A percentile compares a stretch with the other conserved stretches of the same genome.
Conservation (phyloP, 129 eudicot species). For the Gnaphalium uliginosum region DNA sequence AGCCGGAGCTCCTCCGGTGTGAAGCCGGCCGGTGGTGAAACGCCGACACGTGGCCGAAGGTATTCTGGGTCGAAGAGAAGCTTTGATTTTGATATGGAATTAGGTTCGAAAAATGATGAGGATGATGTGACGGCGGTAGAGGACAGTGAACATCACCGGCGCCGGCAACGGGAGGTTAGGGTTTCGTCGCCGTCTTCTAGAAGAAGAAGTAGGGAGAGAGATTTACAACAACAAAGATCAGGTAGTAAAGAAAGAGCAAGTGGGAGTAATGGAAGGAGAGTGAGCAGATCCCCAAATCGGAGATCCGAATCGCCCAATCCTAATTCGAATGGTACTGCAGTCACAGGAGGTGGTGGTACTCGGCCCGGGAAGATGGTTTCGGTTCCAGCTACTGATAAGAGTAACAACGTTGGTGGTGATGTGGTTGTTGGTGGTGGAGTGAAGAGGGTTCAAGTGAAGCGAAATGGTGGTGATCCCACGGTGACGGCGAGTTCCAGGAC, state of each 20-base stretch:
- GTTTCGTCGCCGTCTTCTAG: constrained; percentile 48
- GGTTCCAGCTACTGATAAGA: constrained; percentile 51
- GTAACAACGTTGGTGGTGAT: constrained; percentile 42
- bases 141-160: constrained; percentile 45
- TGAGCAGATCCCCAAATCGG: constrained; percentile 90
- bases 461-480: constrained; percentile 51
- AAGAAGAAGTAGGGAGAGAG: constrained; percentile 78
- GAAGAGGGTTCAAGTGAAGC: constrained; percentile 72
- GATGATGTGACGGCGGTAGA: constrained; percentile 47
- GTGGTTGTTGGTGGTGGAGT: constrained; percentile 36
- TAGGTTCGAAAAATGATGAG: constrained; percentile 36
- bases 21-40: constrained; percentile 41
- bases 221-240: constrained; percentile 56
- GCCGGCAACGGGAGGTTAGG: constrained; percentile 55
- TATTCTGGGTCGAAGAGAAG: constrained; percentile 89
- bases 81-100: constrained; percentile 76
- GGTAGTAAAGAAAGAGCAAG: constrained; percentile 65
- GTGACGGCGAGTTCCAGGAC: constrained; percentile 34
- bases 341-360: constrained; percentile 4
- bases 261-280: constrained; percentile 46
- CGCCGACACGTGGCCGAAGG: constrained; percentile 49
- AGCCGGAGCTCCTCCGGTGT: constrained; percentile 83
- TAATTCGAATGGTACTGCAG: constrained; percentile 13
- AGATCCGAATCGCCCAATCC: constrained; percentile 84
- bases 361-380: constrained; percentile 89